Evolutionary conservation across 129 eudicot genomes (phyloP), one percentile per base, ranked within the genome.

Genomic region (Flaveria ramosissima): DNA sequence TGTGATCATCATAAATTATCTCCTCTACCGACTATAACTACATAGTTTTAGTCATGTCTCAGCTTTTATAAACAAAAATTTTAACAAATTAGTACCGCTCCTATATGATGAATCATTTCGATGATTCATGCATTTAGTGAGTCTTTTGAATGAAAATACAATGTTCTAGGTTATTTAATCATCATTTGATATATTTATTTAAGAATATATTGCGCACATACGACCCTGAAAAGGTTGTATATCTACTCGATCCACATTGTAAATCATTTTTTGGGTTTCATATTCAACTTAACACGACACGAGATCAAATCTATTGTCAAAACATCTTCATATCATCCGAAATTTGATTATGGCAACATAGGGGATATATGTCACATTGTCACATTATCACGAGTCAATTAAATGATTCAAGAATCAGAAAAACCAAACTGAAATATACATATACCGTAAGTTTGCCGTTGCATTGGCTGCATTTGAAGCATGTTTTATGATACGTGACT

Each of bases 381-480:
- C 14, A 42, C 13, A 3, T 51, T 32, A 32, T 52, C 30, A 14
- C 15, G 17, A 17, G 16, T 19, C 63, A 30, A 59, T 45, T 17
- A 7, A 46, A 8, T 45, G 24, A 74, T 78, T 4, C 76, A 69
- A 57, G 46, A 17, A 9, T 43, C 1, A 61, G 10, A 42, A 20
- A 59, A 59, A 21, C 11, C 21, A 70, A 45, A 42, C 14, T 8
- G 21, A 10, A 5, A 16, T 16, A 36, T 13, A 41, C 7, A 71
- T 9, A 63, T 87, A 93, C 98, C 87, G 85, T 77, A 48, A 93
- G 96, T 19, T 86, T 86, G 19, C 93, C 93, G 52, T 89, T 91
- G 80, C 97, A 93, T 20, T 87, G 87, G 78, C 87, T 83, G 81
- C 98, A 93, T 83, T 50, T 87, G 89, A 93, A 93, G 71, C 98